phyloP scores from a whole-genome alignment of 1,284 basidiomycete species.

The Phylloboletellus chloephorus region DNA sequence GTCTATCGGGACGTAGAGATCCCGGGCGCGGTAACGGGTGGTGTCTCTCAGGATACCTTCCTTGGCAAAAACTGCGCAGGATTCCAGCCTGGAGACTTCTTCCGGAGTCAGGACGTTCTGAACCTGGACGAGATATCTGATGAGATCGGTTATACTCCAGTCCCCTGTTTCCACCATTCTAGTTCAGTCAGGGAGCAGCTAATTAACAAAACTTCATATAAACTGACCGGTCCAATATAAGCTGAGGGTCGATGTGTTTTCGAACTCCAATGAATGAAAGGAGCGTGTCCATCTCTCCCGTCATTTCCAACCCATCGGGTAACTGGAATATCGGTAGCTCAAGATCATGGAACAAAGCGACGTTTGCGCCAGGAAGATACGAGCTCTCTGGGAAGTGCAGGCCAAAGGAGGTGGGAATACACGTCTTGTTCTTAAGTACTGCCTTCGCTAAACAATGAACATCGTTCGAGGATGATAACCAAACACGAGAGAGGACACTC shows the following conservation, averaged over 20 bases:
- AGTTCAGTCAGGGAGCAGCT: background rate
- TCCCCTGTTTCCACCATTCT: slow-evolving; percentile 78
- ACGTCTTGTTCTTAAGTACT: slow-evolving; percentile 57
- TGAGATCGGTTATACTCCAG: slow-evolving; percentile 67
- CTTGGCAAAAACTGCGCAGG: slow-evolving; percentile 73
- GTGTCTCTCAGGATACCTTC: slow-evolving; percentile 39
- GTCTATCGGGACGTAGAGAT: slow-evolving; percentile 81
- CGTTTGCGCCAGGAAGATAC: slow-evolving; percentile 81
- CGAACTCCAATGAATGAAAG: slow-evolving; percentile 74
- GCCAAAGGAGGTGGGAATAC: slow-evolving; percentile 78
- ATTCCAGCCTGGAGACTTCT: slow-evolving; percentile 66
- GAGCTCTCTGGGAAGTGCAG: slow-evolving; percentile 68
- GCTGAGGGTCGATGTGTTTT: slow-evolving; percentile 83
- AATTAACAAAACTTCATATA: background rate
- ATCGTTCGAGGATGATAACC: slow-evolving; percentile 51
- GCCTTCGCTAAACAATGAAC: slow-evolving; percentile 38
- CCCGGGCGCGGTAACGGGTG: slow-evolving; percentile 51
- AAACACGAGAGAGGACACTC: slow-evolving; percentile 60
- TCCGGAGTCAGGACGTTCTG: slow-evolving; percentile 56
- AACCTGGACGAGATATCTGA: slow-evolving; percentile 80
- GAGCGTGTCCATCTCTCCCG: slow-evolving; percentile 68
- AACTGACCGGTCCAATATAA: slow-evolving; percentile 65
- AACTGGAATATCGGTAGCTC: slow-evolving; percentile 78
- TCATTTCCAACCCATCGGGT: slow-evolving; percentile 57
- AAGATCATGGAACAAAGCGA: slow-evolving; percentile 42